Percentiles rank a stretch among this genome's conserved stretches.
Evolutionary conservation across 2,329 filamentous ascomycete genomes (phyloP).

Genomic region (Colletotrichum noveboracense): DNA sequence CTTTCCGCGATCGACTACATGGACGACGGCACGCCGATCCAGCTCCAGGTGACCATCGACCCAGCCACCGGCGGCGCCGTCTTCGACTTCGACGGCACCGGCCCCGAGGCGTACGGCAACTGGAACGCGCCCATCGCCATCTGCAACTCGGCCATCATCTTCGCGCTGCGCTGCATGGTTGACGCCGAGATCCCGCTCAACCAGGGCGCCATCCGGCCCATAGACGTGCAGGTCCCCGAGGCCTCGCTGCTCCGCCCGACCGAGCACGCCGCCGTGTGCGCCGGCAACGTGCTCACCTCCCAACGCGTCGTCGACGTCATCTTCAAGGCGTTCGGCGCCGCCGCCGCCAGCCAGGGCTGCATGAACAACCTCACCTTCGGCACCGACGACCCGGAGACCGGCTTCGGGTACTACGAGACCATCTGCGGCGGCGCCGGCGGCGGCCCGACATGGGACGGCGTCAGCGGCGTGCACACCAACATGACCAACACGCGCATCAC

Average conservation of each 20-base stretch:
- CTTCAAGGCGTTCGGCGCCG: conserved; percentile 76
- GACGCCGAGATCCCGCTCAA: conserved; percentile 38
- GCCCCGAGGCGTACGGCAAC: conserved; percentile 34
- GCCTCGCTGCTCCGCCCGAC: conserved; percentile 46
- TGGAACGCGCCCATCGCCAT: conserved; percentile 34
- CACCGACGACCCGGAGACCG: conserved; percentile 57
- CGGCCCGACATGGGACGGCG: conserved; percentile 74
- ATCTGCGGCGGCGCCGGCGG: conserved; percentile 81
- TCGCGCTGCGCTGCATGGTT: conserved; percentile 36
- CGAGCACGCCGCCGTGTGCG: conserved; percentile 35
- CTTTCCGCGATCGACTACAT: conserved; percentile 81
- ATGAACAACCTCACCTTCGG: conserved; percentile 84
- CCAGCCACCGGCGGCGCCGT: conserved; percentile 74
- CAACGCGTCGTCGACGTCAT: conserved; percentile 66
- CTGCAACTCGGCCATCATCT: conserved; percentile 37
- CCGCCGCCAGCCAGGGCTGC: conserved; percentile 78
- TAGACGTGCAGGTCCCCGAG: conserved; percentile 75
- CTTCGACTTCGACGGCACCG: conserved; percentile 53
- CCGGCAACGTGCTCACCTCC: conserved; percentile 36
- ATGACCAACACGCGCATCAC: conserved; percentile 90
- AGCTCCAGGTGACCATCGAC: conserved; percentile 77
- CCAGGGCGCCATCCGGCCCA: conserved; percentile 70
- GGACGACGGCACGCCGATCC: conserved; percentile 84
- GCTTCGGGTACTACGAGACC: conserved; percentile 88
- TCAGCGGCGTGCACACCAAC: conserved; percentile 77